Conservation (phyloP, 345 rosid species). For the Linum trigynum region DNA sequence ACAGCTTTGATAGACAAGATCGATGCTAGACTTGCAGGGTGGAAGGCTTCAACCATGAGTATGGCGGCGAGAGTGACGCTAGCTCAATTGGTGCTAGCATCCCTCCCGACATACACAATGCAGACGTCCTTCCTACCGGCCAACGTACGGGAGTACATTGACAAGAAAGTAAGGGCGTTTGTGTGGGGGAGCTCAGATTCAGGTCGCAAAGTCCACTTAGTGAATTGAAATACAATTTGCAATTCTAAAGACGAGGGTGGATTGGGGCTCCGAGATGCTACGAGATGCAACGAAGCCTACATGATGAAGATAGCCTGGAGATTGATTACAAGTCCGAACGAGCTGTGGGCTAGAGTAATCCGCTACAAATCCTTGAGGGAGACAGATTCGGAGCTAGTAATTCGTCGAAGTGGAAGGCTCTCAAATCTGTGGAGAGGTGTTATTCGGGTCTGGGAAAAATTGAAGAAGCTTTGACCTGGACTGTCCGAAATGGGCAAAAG, state of each 20-base stretch:
- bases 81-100: neutral
- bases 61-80: neutral
- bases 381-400: neutral
- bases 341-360: neutral
- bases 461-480: too few relatives aligned
- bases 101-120: neutral
- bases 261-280: neutral
- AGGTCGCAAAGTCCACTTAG: neutral
- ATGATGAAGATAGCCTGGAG: neutral
- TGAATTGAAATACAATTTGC: neutral
- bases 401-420: neutral
- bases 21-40: neutral
- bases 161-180: neutral
- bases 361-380: neutral
- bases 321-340: neutral
- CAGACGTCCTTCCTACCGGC: neutral
- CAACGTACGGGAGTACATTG: neutral
- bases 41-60: neutral
- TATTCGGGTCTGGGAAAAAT: too few relatives aligned
- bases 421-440: neutral
- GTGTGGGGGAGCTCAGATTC: neutral
- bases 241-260: neutral
- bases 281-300: neutral
- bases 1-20: neutral
- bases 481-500: too few relatives aligned